Percentiles rank a stretch among this genome's conserved stretches.
phyloP scores from a whole-genome alignment of 2,329 filamentous ascomycete species.

The Diaporthe aspalathi region DNA sequence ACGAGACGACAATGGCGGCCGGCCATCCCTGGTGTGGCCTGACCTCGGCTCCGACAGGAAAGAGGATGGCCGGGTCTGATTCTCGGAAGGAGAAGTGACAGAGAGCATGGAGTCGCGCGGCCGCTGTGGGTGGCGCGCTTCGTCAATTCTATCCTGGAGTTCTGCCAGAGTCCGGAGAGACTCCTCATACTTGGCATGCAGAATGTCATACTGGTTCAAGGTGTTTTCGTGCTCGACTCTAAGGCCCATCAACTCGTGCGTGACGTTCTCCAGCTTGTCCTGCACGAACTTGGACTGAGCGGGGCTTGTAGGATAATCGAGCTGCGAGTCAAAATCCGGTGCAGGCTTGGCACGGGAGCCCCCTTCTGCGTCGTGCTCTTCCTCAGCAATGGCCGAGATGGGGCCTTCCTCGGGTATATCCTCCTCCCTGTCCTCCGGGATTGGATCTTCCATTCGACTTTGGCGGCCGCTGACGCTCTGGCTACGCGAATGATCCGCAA shows the following conservation, averaged over 20 bases:
- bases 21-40: slow-evolving; percentile 75
- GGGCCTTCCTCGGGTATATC: slow-evolving; percentile 43
- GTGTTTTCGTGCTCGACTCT: slow-evolving; percentile 91
- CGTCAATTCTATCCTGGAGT: slow-evolving; percentile 86
- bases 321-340: slow-evolving; percentile 35
- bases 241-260: slow-evolving; percentile 90
- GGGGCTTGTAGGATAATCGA: slow-evolving; percentile 69
- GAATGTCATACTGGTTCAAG: slow-evolving; percentile 80
- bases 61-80: slow-evolving; percentile 74
- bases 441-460: slow-evolving; percentile 65
- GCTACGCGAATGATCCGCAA: slow-evolving; percentile 64
- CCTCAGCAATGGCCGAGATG: slow-evolving; percentile 42
- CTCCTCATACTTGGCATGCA: slow-evolving; percentile 91
- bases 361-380: slow-evolving; percentile 48
- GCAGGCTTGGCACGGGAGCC: slow-evolving; percentile 49
- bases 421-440: slow-evolving; percentile 65
- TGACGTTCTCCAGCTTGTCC: slow-evolving; percentile 92
- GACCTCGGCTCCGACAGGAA: slow-evolving; percentile 85
- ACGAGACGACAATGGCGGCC: slow-evolving; percentile 81
- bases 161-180: slow-evolving; percentile 84
- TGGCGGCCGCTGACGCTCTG: slow-evolving; percentile 66
- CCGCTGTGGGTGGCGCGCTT: slow-evolving; percentile 73
- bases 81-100: slow-evolving; percentile 60
- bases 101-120: slow-evolving; percentile 69
- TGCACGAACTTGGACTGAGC: slow-evolving; percentile 87